Percentiles rank a stretch among this genome's conserved stretches.
Conservation (phyloP, 1,284 basidiomycete species). For the Quambalaria eucalypti region DNA sequence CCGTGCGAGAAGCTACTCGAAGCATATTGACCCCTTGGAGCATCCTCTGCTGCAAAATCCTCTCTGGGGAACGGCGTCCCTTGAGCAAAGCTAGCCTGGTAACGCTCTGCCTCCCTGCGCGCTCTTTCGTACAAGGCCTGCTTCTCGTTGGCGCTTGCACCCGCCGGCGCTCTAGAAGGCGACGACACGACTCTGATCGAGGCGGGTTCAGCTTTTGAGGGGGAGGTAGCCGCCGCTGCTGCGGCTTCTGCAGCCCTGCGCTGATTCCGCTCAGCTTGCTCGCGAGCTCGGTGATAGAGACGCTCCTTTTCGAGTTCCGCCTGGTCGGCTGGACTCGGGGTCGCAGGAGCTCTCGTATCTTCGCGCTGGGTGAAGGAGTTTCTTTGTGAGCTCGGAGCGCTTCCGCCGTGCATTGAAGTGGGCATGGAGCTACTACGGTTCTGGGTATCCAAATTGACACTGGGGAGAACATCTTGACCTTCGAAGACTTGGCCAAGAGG, state of each 20-base stretch:
- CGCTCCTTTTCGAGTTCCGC: conserved; percentile 38
- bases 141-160: conserved; percentile 19
- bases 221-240: background rate
- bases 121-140: conserved; percentile 30
- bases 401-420: background rate
- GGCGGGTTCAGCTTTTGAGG: background rate
- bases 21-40: too few species aligned
- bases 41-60: too few species aligned
- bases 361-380: background rate
- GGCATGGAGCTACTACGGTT: background rate
- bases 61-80: too few species aligned
- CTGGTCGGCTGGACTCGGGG: background rate
- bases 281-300: conserved; percentile 36
- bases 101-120: conserved; percentile 26
- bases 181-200: too few species aligned
- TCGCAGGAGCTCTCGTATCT: conserved; percentile 1
- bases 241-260: conserved; percentile 18
- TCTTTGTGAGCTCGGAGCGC: background rate
- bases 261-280: conserved; percentile 37
- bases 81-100: conserved; percentile 23
- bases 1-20: too few species aligned
- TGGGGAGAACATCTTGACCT: background rate
- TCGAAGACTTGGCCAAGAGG: conserved; percentile 2
- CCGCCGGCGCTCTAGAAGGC: too few species aligned
- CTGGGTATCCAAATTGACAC: background rate